Evolutionary conservation across 2,329 filamentous ascomycete genomes (phyloP).

Genomic region (Teratosphaeriaceae sp.): DNA sequence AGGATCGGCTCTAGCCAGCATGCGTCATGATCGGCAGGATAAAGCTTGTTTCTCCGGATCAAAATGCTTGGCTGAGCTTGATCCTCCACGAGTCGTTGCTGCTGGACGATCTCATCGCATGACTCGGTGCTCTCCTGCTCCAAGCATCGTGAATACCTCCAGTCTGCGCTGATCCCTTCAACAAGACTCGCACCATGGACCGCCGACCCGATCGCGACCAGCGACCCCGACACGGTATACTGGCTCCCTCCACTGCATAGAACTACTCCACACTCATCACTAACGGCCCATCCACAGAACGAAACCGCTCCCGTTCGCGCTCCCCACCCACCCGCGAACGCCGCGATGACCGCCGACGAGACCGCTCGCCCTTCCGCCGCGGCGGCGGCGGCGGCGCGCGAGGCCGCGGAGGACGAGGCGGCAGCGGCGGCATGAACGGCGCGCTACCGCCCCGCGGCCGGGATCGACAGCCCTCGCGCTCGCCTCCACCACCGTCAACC

Average conservation of each 20-base stretch:
- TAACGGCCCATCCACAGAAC: conserved; percentile 18
- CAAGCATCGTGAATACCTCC: neutral
- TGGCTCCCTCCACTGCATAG: neutral
- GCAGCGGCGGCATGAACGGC: conserved; percentile 7
- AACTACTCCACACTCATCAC: neutral
- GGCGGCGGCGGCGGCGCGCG: conserved; percentile 9
- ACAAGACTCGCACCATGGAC: conserved; percentile 14
- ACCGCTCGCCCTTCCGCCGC: conserved; percentile 20
- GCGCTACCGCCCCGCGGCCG: conserved; percentile 10
- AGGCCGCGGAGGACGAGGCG: conserved; percentile 1
- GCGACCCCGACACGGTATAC: conserved; percentile 21
- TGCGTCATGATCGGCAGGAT: neutral
- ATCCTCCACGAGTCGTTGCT: neutral
- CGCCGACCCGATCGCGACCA: conserved; percentile 23
- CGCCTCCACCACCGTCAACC: neutral
- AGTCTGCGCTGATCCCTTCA: neutral
- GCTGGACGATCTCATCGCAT: too few species aligned
- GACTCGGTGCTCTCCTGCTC: neutral
- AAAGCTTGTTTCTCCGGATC: neutral
- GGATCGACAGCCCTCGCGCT: neutral
- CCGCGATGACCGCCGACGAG: conserved; percentile 23
- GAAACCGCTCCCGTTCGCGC: conserved; percentile 26
- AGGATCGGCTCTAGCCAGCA: too few species aligned
- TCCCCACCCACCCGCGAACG: conserved; percentile 21
- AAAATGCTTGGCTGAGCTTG: neutral